These are phyloP conservation scores for Aspergillus sparsus DNA, from an alignment of 495 filamentous ascomycete species.

Conservation along the genomic window DNA sequence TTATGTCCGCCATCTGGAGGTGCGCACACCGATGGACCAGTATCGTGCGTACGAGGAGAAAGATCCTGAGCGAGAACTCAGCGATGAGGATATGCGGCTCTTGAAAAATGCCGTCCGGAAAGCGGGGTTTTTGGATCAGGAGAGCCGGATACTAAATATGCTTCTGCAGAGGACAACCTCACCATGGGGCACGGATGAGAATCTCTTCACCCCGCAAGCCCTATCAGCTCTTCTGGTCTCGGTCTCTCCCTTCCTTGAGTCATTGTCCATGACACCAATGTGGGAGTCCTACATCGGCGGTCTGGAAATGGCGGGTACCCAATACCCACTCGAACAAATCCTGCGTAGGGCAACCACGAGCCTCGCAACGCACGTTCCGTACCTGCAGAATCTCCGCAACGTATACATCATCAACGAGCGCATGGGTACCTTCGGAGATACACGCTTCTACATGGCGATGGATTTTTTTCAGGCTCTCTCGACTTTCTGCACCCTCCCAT, in stretches of 20 bases:
- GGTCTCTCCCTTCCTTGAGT: conserved; percentile 31
- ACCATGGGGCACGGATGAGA: neutral
- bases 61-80: conserved; percentile 15
- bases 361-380: conserved; percentile 12
- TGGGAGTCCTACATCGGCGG: neutral
- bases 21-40: neutral
- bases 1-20: conserved; percentile 20
- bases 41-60: conserved; percentile 14
- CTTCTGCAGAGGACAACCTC: conserved; percentile 19
- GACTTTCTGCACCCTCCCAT: conserved; percentile 25
- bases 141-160: conserved; percentile 26
- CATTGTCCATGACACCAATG: conserved; percentile 18
- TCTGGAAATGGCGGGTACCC: neutral
- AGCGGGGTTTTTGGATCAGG: conserved; percentile 24
- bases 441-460: conserved; percentile 19
- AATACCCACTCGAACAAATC: conserved; percentile 23
- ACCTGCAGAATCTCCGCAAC: conserved; percentile 28
- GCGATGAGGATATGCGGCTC: conserved; percentile 20
- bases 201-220: conserved; percentile 26
- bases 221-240: conserved; percentile 29
- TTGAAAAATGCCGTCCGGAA: conserved; percentile 20
- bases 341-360: conserved; percentile 20
- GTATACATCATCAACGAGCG: conserved; percentile 25
- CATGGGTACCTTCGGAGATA: conserved; percentile 8
- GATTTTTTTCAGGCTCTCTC: neutral